Evolutionary conservation across 257 asterid species (phyloP).

Genomic region (Ligustrum vulgare): DNA sequence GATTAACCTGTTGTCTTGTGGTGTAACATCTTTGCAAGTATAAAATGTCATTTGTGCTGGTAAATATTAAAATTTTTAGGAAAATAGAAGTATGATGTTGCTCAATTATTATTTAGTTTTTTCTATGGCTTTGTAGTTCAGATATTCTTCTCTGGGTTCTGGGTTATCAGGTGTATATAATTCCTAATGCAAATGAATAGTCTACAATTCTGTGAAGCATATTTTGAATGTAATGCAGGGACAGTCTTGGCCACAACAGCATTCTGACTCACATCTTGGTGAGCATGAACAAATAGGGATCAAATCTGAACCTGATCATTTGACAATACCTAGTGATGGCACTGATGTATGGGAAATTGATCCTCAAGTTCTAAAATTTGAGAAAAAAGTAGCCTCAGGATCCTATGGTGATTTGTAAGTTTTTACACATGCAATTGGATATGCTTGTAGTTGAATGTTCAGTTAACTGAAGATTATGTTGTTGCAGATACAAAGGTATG

Average conservation of each 20-base stretch:
- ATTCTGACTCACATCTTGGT: slow-evolving; percentile 25
- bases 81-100: neutral
- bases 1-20: neutral
- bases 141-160: neutral
- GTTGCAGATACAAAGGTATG: slow-evolving; percentile 76
- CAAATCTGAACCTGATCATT: slow-evolving; percentile 43
- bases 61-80: neutral
- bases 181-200: neutral
- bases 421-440: neutral
- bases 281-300: slow-evolving; percentile 26
- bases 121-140: neutral
- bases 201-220: neutral
- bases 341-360: slow-evolving; percentile 57
- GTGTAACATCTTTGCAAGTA: neutral
- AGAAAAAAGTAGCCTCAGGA: slow-evolving; percentile 47
- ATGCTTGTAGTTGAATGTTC: slow-evolving; percentile 23
- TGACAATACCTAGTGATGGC: slow-evolving; percentile 50
- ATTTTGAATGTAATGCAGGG: slow-evolving; percentile 27
- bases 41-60: neutral
- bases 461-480: slow-evolving; percentile 18
- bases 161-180: neutral
- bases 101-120: neutral
- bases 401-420: slow-evolving; percentile 57
- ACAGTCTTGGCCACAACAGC: slow-evolving; percentile 35
- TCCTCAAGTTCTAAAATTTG: slow-evolving; percentile 40